These are phyloP conservation scores for Mrakia hoshinonis DNA, from an alignment of 768 basidiomycete genomes.

Conservation along the genomic window DNA sequence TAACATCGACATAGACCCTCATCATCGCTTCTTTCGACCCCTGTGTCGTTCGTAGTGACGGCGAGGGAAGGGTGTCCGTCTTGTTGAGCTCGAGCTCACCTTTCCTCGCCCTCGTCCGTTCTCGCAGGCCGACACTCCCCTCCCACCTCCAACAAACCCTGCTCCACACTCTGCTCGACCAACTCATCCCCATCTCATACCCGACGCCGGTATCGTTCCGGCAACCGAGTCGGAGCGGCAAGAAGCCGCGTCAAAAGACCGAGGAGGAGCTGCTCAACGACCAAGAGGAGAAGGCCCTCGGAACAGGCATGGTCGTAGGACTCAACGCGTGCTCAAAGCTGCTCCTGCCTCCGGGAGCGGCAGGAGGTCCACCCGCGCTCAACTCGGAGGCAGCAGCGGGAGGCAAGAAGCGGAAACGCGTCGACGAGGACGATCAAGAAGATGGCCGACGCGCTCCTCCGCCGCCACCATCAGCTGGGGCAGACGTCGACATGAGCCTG, in stretches of 20 bases:
- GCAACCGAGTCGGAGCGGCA: not conserved
- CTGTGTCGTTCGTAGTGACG: too few species aligned
- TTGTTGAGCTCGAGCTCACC: not conserved
- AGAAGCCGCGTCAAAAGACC: not conserved
- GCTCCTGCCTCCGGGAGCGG: not conserved
- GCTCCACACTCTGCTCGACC: constrained; percentile 13
- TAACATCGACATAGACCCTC: not conserved
- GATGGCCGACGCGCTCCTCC: not conserved
- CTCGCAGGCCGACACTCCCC: constrained; percentile 13
- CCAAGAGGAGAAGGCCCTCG: not conserved
- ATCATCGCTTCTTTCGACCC: not conserved
- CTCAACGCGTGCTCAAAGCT: constrained; percentile 5
- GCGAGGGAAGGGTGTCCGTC: too few species aligned
- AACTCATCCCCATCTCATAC: constrained; percentile 8
- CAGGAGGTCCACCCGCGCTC: not conserved
- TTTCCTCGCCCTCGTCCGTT: not conserved
- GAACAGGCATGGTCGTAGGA: not conserved
- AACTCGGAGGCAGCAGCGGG: not conserved
- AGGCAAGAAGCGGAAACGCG: not conserved
- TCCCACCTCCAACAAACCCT: constrained; percentile 19
- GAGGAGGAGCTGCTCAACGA: constrained; percentile 7
- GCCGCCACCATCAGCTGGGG: not conserved
- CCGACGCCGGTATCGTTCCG: not conserved
- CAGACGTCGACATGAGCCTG: not conserved
- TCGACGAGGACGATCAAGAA: not conserved